Conservation (phyloP, 257 asterid genomes). For the Solanum chiquidenum region DNA sequence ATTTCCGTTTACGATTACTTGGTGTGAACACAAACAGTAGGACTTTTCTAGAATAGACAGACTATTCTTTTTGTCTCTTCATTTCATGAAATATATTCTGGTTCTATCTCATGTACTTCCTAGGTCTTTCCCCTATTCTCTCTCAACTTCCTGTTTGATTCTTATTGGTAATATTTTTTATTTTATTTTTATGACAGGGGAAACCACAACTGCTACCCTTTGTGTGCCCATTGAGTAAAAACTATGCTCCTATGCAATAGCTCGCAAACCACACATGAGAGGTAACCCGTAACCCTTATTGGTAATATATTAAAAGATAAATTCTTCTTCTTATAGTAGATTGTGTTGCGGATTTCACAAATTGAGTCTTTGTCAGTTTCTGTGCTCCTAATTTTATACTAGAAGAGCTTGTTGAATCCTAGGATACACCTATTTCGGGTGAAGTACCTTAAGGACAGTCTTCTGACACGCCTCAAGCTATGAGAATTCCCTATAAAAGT, state of each 20-base stretch:
- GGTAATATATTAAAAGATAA: not conserved
- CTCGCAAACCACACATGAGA: too few relatives aligned
- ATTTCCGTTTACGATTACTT: not conserved
- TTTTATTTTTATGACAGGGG: too few relatives aligned
- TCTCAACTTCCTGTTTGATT: not conserved
- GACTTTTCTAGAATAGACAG: not conserved
- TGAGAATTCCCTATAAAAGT: not conserved
- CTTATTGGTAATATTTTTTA: too few relatives aligned
- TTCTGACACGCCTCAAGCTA: not conserved
- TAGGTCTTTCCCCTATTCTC: not conserved
- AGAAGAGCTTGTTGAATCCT: not conserved
- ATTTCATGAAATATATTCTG: not conserved
- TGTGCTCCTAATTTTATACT: not conserved
- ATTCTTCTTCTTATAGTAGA: not conserved
- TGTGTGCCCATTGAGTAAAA: too few relatives aligned
- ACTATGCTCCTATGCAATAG: too few relatives aligned
- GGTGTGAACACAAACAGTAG: not conserved
- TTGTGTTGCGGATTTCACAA: not conserved
- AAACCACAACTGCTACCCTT: too few relatives aligned
- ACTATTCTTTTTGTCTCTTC: not conserved
- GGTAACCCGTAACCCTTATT: too few relatives aligned
- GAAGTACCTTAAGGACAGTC: too few relatives aligned
- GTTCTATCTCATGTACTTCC: not conserved
- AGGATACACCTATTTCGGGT: not conserved
- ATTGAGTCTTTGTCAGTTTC: not conserved